These are phyloP conservation scores for Scheffersomyces lignosus DNA, from an alignment of 805 yeast species.

Conservation along the genomic window DNA sequence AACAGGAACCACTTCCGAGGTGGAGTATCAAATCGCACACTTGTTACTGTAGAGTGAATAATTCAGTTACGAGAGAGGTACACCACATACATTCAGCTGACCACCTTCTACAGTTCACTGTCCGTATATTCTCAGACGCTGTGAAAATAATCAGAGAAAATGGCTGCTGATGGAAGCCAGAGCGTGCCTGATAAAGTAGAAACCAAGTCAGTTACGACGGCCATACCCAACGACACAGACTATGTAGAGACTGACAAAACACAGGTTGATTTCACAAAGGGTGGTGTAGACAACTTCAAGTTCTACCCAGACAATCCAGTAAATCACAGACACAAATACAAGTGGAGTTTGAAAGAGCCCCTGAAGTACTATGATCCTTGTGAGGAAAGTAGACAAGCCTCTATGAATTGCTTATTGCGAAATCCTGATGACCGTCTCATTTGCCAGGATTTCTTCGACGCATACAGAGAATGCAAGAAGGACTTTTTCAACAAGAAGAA, in stretches of 20 bases:
- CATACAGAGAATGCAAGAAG: slow-evolving; percentile 88
- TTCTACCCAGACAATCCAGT: slow-evolving; percentile 90
- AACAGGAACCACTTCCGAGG: no score
- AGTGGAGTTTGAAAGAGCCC: slow-evolving; percentile 74
- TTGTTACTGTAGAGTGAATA: no score
- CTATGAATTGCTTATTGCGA: slow-evolving; percentile 77
- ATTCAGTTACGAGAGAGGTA: no score
- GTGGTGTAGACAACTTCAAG: slow-evolving; percentile 52
- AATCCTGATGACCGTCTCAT: slow-evolving; percentile 66
- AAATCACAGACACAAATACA: slow-evolving; percentile 61
- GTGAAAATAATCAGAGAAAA: no score
- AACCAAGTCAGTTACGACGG: no score
- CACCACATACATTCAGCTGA: no score
- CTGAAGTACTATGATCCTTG: slow-evolving; percentile 93
- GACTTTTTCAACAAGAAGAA: slow-evolving; percentile 38
- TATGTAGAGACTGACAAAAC: slow-evolving; percentile 32
- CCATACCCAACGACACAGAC: slow-evolving; percentile 17
- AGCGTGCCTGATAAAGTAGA: no score
- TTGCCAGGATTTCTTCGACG: slow-evolving; percentile 80
- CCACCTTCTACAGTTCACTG: no score
- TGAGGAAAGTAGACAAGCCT: slow-evolving; percentile 83
- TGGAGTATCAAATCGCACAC: no score
- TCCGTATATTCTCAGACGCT: no score
- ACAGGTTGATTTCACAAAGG: slow-evolving; percentile 57
- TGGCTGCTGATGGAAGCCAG: no score